phyloP scores from a whole-genome alignment of 2,329 filamentous ascomycete genomes.

The Cladosporium sp. region DNA sequence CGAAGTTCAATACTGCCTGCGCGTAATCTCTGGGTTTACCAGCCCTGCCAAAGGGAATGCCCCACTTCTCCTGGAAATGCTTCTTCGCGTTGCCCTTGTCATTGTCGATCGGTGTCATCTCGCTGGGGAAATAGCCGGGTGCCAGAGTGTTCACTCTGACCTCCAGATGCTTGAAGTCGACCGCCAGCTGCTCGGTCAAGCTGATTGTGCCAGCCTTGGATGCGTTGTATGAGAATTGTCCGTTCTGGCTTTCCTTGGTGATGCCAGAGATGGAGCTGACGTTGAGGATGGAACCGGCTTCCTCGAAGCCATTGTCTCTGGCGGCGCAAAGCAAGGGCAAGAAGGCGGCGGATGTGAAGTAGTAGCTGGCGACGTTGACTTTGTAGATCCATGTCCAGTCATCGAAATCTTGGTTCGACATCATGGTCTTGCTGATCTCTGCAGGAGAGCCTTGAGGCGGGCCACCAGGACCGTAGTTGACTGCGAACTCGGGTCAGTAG shows the following conservation, averaged over 20 bases:
- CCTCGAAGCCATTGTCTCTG: constrained; percentile 37
- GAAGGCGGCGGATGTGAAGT: constrained; percentile 43
- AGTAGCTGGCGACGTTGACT: constrained; percentile 42
- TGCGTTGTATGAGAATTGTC: constrained; percentile 45
- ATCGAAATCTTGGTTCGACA: constrained; percentile 37
- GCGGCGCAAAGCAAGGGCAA: constrained; percentile 40
- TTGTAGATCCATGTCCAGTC: constrained; percentile 42
- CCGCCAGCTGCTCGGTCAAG: constrained; percentile 52
- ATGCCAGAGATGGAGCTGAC: constrained; percentile 42
- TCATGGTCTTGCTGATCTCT: constrained; percentile 54
- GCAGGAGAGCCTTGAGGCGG: constrained; percentile 32
- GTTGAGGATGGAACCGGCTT: constrained; percentile 42
- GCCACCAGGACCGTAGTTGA: constrained; percentile 25
- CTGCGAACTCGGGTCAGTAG: neutral
- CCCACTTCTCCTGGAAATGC: constrained; percentile 31
- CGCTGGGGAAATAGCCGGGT: constrained; percentile 52
- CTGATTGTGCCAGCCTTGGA: constrained; percentile 49
- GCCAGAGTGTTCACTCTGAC: constrained; percentile 54
- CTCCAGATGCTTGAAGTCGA: constrained; percentile 49
- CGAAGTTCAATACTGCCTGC: constrained; percentile 49
- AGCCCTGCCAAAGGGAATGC: constrained; percentile 36
- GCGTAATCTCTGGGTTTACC: constrained; percentile 42
- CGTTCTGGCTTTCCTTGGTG: constrained; percentile 40
- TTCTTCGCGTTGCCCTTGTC: constrained; percentile 50
- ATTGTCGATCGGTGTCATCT: constrained; percentile 51